Evolutionary conservation across 805 yeast species (phyloP).

Genomic region (Metschnikowia gruessii): DNA sequence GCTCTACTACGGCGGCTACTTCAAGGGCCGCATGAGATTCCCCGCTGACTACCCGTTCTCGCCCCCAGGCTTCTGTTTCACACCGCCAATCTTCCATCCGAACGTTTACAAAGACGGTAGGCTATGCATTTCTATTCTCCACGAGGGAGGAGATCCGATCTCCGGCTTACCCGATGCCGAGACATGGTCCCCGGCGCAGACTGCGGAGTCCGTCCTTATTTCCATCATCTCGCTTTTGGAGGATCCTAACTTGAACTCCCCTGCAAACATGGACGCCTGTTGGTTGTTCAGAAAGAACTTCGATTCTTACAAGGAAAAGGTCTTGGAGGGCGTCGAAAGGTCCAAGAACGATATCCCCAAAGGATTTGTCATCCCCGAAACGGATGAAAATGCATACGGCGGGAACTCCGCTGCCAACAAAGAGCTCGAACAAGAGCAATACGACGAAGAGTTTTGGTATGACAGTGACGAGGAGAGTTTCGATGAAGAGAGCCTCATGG

Average conservation of each 20-base stretch:
- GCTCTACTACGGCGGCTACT: conserved; percentile 89
- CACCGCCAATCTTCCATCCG: conserved; percentile 93
- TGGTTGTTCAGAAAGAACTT: conserved; percentile 83
- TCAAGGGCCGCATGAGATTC: conserved; percentile 90
- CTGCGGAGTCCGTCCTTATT: conserved; percentile 86
- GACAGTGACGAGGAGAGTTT: conserved; percentile 51
- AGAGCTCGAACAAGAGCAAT: conserved; percentile 51
- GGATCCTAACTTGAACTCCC: conserved; percentile 90
- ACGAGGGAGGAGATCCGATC: conserved; percentile 86
- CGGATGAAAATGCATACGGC: conserved; percentile 47
- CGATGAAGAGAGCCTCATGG: conserved; percentile 48
- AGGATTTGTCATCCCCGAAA: conserved; percentile 78
- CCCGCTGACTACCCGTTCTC: conserved; percentile 88
- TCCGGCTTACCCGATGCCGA: conserved; percentile 90
- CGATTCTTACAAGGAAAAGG: conserved; percentile 70
- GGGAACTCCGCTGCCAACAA: conserved; percentile 32
- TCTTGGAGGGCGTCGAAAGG: conserved; percentile 75
- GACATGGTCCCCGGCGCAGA: conserved; percentile 92
- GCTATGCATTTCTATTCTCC: conserved; percentile 88
- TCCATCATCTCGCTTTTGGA: conserved; percentile 87
- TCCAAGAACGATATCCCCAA: conserved; percentile 84
- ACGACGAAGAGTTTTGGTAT: conserved; percentile 83
- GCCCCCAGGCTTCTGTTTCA: conserved; percentile 90
- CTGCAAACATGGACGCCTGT: conserved; percentile 96
- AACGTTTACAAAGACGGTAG: conserved; percentile 93